Conservation (phyloP, 305 asterid genomes). For the Andrographis paniculata region DNA sequence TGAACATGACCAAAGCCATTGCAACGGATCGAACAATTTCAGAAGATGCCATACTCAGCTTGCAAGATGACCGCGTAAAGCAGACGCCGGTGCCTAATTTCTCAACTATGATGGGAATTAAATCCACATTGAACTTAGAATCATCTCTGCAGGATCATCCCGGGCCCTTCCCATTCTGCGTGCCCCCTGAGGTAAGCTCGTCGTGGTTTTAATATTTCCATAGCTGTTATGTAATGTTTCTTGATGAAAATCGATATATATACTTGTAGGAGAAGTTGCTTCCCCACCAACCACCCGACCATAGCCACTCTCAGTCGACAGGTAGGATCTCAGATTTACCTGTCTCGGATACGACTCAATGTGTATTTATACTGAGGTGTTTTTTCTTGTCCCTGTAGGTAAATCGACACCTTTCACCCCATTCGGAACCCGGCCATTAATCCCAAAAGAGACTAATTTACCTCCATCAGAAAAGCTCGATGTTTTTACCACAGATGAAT, state of each 20-base stretch:
- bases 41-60: constrained; percentile 20
- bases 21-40: constrained; percentile 23
- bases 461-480: too few species aligned
- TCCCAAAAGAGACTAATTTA: neutral
- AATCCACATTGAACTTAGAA: constrained; percentile 20
- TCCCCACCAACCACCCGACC: constrained; percentile 15
- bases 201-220: neutral
- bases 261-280: constrained; percentile 23
- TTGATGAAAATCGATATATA: constrained; percentile 23
- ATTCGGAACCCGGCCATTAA: neutral
- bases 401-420: neutral
- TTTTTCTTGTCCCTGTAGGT: neutral
- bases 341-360: too few species aligned
- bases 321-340: constrained; percentile 26
- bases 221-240: neutral
- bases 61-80: constrained; percentile 15
- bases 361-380: too few species aligned
- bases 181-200: constrained; percentile 27
- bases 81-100: constrained; percentile 23
- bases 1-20: constrained; percentile 21
- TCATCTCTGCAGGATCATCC: constrained; percentile 24
- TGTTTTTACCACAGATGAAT: too few species aligned
- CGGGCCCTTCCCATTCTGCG: constrained; percentile 25
- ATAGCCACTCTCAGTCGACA: constrained; percentile 15
- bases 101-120: constrained; percentile 22